phyloP scores from a whole-genome alignment of 106 monocot species.

The Xerophyta viscosa region DNA sequence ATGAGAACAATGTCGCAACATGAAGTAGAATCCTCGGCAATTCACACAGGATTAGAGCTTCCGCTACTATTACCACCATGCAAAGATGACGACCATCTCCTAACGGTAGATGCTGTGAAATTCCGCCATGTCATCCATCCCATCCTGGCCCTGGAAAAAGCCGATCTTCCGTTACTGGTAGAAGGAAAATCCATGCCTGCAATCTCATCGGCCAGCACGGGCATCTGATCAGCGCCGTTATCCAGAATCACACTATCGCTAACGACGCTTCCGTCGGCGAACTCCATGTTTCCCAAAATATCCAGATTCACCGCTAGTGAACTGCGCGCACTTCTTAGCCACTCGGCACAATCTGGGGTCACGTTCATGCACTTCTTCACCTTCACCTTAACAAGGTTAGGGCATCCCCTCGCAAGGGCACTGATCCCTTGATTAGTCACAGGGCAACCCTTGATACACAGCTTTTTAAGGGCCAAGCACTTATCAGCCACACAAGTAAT shows the following conservation, averaged over 20 bases:
- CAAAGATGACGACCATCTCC: constrained; percentile 20
- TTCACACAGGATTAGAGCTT: constrained; percentile 6
- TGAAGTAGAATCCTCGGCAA: no score
- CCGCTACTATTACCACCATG: constrained; percentile 18
- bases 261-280: constrained; percentile 21
- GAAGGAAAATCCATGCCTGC: constrained; percentile 28
- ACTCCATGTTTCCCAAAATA: constrained; percentile 14
- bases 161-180: constrained; percentile 30
- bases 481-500: constrained; percentile 74
- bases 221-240: constrained; percentile 28
- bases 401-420: constrained; percentile 67
- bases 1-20: no score
- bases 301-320: constrained; percentile 69
- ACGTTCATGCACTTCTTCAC: constrained; percentile 75
- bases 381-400: constrained; percentile 77
- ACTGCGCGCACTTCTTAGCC: constrained; percentile 42
- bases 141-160: constrained; percentile 32
- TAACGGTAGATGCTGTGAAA: constrained; percentile 33
- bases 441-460: constrained; percentile 75
- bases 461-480: constrained; percentile 67
- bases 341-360: constrained; percentile 53
- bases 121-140: constrained; percentile 17
- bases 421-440: constrained; percentile 66
- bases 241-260: constrained; percentile 58
- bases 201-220: constrained; percentile 24